phyloP scores from a whole-genome alignment of 192 early-diverging fungal genomes.

The Coemansia sp. region DNA sequence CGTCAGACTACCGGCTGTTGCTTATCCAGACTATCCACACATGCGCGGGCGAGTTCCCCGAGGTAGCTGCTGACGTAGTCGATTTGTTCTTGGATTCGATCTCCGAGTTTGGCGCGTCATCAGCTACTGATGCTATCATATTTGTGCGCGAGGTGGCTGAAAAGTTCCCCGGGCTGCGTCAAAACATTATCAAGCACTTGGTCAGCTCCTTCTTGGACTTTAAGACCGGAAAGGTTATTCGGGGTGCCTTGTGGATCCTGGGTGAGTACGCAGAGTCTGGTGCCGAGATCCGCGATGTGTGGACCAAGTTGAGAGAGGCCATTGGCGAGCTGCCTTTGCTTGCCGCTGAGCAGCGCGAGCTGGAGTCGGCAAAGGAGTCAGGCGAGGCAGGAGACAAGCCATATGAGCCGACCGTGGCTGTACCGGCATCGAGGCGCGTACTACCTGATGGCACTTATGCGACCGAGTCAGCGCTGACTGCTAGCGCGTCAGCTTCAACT shows the following conservation, averaged over 20 bases:
- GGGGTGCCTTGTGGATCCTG: conserved; percentile 98
- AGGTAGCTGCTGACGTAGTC: conserved; percentile 96
- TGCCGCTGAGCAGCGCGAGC: conserved; percentile 85
- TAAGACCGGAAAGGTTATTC: conserved; percentile 89
- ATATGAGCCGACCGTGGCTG: conserved; percentile 44
- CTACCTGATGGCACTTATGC: conserved; percentile 98
- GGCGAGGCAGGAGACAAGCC: conserved; percentile 46
- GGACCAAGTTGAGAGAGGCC: conserved; percentile 79
- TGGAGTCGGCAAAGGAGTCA: conserved; percentile 71
- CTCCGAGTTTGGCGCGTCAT: conserved; percentile 85
- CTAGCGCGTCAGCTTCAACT: conserved; percentile 35
- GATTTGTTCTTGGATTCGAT: conserved; percentile 93
- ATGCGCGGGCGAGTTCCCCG: conserved; percentile 95
- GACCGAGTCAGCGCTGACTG: conserved; percentile 88
- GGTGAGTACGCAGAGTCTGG: conserved; percentile 90
- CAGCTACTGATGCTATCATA: conserved; percentile 86
- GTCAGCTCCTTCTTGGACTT: conserved; percentile 86
- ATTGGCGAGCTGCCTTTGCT: conserved; percentile 95
- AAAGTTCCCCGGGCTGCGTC: conserved; percentile 89
- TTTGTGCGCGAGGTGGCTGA: conserved; percentile 99
- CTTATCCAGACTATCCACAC: conserved; percentile 96
- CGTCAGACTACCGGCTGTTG: conserved; percentile 91
- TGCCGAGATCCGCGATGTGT: conserved; percentile 81
- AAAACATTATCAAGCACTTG: conserved; percentile 80
- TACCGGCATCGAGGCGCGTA: conserved; percentile 66